Evolutionary conservation across 1,284 basidiomycete species (phyloP).

Genomic region (Trametes polyzona): DNA sequence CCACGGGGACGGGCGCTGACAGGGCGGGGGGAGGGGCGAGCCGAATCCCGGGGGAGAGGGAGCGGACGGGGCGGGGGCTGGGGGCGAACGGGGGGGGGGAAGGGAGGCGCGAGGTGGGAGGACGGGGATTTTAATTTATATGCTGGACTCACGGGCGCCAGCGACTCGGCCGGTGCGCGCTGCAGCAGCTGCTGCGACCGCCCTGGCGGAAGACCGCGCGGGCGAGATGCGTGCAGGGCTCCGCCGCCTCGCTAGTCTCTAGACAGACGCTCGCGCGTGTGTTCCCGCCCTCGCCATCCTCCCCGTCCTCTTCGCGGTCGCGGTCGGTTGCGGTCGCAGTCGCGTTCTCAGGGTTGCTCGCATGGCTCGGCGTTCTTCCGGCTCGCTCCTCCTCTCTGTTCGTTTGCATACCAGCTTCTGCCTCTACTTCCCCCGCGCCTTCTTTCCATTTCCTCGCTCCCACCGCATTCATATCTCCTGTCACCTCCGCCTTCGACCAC

Average conservation of each 20-base stretch:
- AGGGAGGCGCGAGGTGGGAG: too few relatives aligned
- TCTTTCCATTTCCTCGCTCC: too few relatives aligned
- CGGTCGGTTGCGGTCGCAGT: not conserved
- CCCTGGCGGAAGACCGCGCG: not conserved
- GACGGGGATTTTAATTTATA: conserved; percentile 4
- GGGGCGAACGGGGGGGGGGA: not conserved
- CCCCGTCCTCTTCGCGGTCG: not conserved
- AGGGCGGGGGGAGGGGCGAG: not conserved
- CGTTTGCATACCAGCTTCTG: too few relatives aligned
- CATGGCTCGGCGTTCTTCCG: not conserved
- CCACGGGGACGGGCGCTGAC: not conserved
- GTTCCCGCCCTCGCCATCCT: not conserved
- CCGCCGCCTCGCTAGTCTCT: too few relatives aligned
- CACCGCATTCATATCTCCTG: too few relatives aligned
- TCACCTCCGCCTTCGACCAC: too few relatives aligned
- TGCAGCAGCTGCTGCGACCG: too few relatives aligned
- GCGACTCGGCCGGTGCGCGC: too few relatives aligned
- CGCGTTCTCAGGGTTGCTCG: not conserved
- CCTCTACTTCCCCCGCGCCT: too few relatives aligned
- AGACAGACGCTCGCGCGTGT: not conserved
- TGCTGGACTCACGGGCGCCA: not conserved
- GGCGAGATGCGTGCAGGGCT: too few relatives aligned
- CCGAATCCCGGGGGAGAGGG: not conserved
- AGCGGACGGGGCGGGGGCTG: not conserved
- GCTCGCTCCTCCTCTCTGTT: too few relatives aligned